Evolutionary conservation across 1,284 basidiomycete species (phyloP).

Genomic region (Cutaneotrichosporon dermatis): DNA sequence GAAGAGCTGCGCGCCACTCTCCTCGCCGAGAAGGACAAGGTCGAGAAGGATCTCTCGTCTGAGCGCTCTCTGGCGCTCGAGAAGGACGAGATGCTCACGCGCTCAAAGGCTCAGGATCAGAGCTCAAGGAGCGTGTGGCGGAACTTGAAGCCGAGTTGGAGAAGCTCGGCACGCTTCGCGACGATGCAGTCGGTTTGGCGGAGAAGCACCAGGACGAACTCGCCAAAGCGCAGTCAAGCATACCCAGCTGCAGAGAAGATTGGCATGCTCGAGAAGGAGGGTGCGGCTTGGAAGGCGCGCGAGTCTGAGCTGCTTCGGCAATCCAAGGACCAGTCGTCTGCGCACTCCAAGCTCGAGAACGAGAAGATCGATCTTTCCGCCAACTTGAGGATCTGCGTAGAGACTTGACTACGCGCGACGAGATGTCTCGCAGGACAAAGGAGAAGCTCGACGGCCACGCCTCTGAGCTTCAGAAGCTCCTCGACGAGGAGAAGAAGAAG

Average conservation of each 20-base stretch:
- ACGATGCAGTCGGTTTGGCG: conserved; percentile 56
- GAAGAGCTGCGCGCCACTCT: conserved; percentile 73
- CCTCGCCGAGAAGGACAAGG: conserved; percentile 72
- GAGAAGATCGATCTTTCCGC: conserved; percentile 58
- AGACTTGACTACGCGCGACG: conserved; percentile 67
- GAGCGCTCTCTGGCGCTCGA: conserved; percentile 76
- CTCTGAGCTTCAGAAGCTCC: conserved; percentile 68
- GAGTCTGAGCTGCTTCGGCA: conserved; percentile 57
- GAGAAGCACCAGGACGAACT: conserved; percentile 28
- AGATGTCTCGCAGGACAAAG: conserved; percentile 69
- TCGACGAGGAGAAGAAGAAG: conserved; percentile 62
- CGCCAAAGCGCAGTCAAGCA: conserved; percentile 53
- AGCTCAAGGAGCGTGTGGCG: conserved; percentile 78
- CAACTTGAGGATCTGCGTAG: conserved; percentile 68
- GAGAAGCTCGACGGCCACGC: conserved; percentile 69
- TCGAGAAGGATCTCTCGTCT: conserved; percentile 75
- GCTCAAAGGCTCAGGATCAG: conserved; percentile 74
- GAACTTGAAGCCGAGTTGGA: conserved; percentile 80
- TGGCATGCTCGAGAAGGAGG: conserved; percentile 69
- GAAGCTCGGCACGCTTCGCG: conserved; percentile 76
- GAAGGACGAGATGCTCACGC: conserved; percentile 78
- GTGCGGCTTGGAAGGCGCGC: conserved; percentile 64
- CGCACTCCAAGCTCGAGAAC: conserved; percentile 51
- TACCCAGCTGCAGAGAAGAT: conserved; percentile 80
- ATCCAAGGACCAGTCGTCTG: conserved; percentile 31